These are phyloP conservation scores for Ilex paraguariensis DNA, from an alignment of 305 asterid species.

Conservation along the genomic window DNA sequence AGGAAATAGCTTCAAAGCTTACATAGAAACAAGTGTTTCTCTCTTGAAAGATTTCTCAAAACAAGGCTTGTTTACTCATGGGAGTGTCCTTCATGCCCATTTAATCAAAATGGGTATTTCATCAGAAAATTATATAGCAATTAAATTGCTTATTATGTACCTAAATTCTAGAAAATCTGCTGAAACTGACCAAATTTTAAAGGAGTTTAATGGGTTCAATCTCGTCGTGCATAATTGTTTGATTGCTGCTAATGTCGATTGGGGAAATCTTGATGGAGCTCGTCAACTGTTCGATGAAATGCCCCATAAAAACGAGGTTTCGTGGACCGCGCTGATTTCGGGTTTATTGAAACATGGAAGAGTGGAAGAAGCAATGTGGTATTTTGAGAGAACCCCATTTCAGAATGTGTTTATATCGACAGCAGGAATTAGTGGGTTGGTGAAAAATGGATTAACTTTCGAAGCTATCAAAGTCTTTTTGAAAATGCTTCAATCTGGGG, in stretches of 20 bases:
- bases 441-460: slow-evolving; percentile 46
- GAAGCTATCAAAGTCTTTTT: slow-evolving; percentile 42
- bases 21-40: slow-evolving; percentile 31
- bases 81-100: slow-evolving; percentile 57
- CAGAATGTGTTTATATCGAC: slow-evolving; percentile 56
- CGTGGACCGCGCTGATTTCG: slow-evolving; percentile 71
- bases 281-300: slow-evolving; percentile 67
- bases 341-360: slow-evolving; percentile 57
- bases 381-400: slow-evolving; percentile 50
- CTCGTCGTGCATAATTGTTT: slow-evolving; percentile 68
- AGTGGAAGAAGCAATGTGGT: slow-evolving; percentile 57
- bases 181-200: slow-evolving; percentile 60
- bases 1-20: slow-evolving; percentile 30
- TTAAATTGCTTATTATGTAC: slow-evolving; percentile 63
- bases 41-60: slow-evolving; percentile 37
- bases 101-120: slow-evolving; percentile 58
- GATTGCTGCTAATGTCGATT: slow-evolving; percentile 41
- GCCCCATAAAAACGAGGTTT: slow-evolving; percentile 73
- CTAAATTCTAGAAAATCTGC: slow-evolving; percentile 36
- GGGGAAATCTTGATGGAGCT: slow-evolving; percentile 52
- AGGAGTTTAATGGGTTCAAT: slow-evolving; percentile 69
- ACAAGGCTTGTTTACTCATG: slow-evolving; percentile 32
- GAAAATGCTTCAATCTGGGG: slow-evolving; percentile 45
- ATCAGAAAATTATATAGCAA: slow-evolving; percentile 49
- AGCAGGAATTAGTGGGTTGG: slow-evolving; percentile 67